phyloP scores from a whole-genome alignment of 805 yeast species.

The Wickerhamiella parazyma region DNA sequence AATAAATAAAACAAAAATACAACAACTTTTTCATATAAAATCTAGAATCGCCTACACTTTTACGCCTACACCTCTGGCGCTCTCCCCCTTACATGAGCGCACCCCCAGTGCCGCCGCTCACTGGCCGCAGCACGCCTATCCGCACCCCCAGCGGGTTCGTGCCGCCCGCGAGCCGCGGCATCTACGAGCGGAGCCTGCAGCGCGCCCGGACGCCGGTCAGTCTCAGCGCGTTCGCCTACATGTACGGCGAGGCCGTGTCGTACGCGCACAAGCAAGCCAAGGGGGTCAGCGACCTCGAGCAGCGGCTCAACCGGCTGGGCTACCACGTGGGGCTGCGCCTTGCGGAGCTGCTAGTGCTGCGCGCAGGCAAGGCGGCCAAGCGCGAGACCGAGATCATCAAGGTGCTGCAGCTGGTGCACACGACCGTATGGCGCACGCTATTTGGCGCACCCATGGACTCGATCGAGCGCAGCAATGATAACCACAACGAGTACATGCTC shows the following conservation, averaged over 20 bases:
- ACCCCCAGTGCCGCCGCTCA: constrained; percentile 3
- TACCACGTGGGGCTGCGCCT: constrained; percentile 62
- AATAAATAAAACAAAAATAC: too few species aligned
- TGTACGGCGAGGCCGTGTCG: constrained; percentile 58
- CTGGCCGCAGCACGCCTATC: neutral
- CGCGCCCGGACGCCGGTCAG: constrained; percentile 57
- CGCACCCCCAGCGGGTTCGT: neutral
- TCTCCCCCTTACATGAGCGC: constrained; percentile 4
- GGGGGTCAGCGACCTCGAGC: constrained; percentile 52
- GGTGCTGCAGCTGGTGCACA: constrained; percentile 56
- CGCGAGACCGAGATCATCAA: constrained; percentile 57
- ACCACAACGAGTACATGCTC: constrained; percentile 63
- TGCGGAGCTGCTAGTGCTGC: constrained; percentile 51
- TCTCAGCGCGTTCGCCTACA: constrained; percentile 49
- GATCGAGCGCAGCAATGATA: constrained; percentile 55
- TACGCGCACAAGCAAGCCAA: constrained; percentile 47
- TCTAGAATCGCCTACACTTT: too few species aligned
- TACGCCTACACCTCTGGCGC: too few species aligned
- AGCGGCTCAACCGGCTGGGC: constrained; percentile 55
- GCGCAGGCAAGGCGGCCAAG: constrained; percentile 55
- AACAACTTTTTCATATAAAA: too few species aligned
- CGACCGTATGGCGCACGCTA: constrained; percentile 56
- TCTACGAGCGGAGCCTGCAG: constrained; percentile 57
- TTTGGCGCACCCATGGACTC: constrained; percentile 67
- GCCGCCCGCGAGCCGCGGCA: constrained; percentile 17